Evolutionary conservation across 1,139 yeast genomes (phyloP).

Genomic region (Torulaspora globosa): DNA sequence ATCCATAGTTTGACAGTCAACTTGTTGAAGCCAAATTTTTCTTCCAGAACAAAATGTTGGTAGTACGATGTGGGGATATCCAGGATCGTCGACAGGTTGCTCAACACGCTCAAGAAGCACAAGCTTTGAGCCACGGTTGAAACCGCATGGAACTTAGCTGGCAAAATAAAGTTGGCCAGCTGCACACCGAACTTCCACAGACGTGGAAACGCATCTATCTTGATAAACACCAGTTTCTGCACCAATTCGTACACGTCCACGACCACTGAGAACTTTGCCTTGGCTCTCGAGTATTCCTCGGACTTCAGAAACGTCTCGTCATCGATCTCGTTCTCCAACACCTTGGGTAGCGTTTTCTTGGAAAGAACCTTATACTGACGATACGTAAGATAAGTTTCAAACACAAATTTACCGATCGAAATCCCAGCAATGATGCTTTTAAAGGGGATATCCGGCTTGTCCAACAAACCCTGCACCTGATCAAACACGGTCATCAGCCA

Average conservation of each 20-base stretch:
- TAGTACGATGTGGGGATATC: conserved; percentile 71
- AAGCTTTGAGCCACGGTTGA: conserved; percentile 67
- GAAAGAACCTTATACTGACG: conserved; percentile 73
- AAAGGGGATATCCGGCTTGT: conserved; percentile 69
- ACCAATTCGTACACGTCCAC: conserved; percentile 49
- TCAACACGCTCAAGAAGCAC: conserved; percentile 53
- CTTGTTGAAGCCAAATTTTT: conserved; percentile 89
- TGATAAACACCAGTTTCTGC: conserved; percentile 55
- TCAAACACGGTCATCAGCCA: conserved; percentile 37
- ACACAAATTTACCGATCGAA: conserved; percentile 67
- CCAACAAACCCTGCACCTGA: conserved; percentile 42
- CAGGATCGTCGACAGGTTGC: conserved; percentile 47
- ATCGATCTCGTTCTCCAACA: conserved; percentile 61
- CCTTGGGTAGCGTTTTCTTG: conserved; percentile 54
- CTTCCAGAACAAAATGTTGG: conserved; percentile 82
- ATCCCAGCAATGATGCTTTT: conserved; percentile 69
- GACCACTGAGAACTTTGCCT: conserved; percentile 64
- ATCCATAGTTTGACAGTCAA: conserved; percentile 68
- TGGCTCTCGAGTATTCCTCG: conserved; percentile 78
- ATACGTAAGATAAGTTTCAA: conserved; percentile 67
- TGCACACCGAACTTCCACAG: conserved; percentile 49
- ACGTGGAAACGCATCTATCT: conserved; percentile 62
- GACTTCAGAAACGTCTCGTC: conserved; percentile 73
- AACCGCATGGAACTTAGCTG: conserved; percentile 37
- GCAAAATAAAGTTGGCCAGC: conserved; percentile 44